phyloP scores from a whole-genome alignment of 805 yeast species.

The Pichia paraexigua region DNA sequence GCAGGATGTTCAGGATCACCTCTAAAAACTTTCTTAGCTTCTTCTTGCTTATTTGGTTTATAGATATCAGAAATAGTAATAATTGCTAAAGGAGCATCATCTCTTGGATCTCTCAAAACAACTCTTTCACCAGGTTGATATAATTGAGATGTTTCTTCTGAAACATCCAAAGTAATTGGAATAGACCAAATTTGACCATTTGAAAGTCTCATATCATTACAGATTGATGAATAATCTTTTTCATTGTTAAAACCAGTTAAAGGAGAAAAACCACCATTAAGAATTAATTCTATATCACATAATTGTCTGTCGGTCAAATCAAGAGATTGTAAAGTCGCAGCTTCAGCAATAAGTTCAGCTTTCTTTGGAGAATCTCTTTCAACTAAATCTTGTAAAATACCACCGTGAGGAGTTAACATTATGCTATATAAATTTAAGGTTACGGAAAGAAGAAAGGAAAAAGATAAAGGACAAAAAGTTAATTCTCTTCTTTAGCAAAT shows the following conservation, averaged over 20 bases:
- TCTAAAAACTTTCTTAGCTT: conserved; percentile 83
- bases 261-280: conserved; percentile 94
- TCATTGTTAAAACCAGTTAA: conserved; percentile 58
- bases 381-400: conserved; percentile 74
- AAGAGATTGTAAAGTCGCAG: conserved; percentile 39
- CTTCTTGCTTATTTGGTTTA: conserved; percentile 69
- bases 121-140: conserved; percentile 53
- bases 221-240: conserved; percentile 62
- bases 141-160: conserved; percentile 38
- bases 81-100: conserved; percentile 71
- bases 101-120: conserved; percentile 73
- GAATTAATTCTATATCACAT: conserved; percentile 85
- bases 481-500: no score
- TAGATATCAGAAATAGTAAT: conserved; percentile 73
- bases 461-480: no score
- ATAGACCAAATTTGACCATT: conserved; percentile 83
- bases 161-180: conserved; percentile 84
- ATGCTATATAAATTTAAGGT: neutral
- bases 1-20: conserved; percentile 99
- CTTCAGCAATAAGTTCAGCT: conserved; percentile 49
- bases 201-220: conserved; percentile 58
- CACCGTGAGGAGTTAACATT: conserved; percentile 90
- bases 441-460: neutral
- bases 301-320: conserved; percentile 77
- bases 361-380: conserved; percentile 68